A percentile compares a stretch with the other conserved stretches of the same genome.
Evolutionary conservation across 768 basidiomycete species (phyloP).

Genomic region (Boletus bicolor): DNA sequence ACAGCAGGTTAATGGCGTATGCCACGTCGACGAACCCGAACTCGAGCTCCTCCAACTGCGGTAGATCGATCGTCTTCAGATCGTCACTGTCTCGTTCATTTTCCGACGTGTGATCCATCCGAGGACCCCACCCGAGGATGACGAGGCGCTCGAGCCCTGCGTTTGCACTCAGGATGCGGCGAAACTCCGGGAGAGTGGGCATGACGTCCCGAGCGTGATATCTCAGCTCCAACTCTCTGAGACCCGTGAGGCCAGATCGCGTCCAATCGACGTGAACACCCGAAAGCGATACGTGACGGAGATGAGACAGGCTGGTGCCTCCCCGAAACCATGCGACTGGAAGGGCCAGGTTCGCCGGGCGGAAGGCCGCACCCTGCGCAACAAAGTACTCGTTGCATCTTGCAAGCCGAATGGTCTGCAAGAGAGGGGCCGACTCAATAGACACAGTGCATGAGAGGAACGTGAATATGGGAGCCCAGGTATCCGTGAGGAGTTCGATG

Average conservation of each 20-base stretch:
- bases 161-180: constrained; percentile 40
- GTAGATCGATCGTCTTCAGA: constrained; percentile 25
- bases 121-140: constrained; percentile 55
- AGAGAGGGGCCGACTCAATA: constrained; percentile 33
- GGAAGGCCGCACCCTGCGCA: constrained; percentile 41
- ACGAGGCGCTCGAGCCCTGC: constrained; percentile 39
- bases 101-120: constrained; percentile 16
- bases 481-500: constrained; percentile 54
- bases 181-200: constrained; percentile 49
- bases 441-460: constrained; percentile 43
- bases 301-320: constrained; percentile 29
- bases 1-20: constrained; percentile 38
- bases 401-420: constrained; percentile 44
- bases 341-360: constrained; percentile 37
- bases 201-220: constrained; percentile 57
- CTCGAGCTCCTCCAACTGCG: constrained; percentile 33
- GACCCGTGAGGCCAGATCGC: constrained; percentile 37
- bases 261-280: constrained; percentile 62
- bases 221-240: constrained; percentile 49
- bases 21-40: constrained; percentile 45
- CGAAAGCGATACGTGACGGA: constrained; percentile 45
- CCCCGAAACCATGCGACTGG: constrained; percentile 43
- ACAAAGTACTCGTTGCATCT: constrained; percentile 61
- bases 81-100: background rate
- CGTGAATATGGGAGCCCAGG: constrained; percentile 55